phyloP scores from a whole-genome alignment of 345 rosid genomes.

The Brassica rapa region DNA sequence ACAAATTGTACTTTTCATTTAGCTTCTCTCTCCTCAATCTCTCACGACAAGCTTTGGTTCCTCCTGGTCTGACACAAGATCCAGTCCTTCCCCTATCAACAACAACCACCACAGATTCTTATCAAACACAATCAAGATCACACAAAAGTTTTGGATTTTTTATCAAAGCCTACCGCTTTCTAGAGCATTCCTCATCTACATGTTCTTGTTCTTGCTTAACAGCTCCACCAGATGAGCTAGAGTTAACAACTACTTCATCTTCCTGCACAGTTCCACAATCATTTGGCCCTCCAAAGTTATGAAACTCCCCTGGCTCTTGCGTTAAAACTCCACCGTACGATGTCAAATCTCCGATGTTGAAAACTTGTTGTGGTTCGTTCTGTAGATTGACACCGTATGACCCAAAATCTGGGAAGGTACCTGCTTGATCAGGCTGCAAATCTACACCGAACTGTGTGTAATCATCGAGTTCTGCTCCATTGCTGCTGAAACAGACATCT shows the following conservation, averaged over 20 bases:
- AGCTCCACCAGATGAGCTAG: conserved; percentile 41
- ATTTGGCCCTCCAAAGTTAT: not conserved
- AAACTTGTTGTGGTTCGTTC: conserved; percentile 5
- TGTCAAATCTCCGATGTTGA: conserved; percentile 27
- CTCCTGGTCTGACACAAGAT: conserved; percentile 31
- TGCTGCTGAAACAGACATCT: conserved; percentile 26
- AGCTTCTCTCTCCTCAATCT: conserved; percentile 82
- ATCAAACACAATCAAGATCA: conserved; percentile 18
- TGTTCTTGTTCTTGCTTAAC: conserved; percentile 39
- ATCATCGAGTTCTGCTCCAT: conserved; percentile 39
- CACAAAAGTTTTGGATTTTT: not conserved
- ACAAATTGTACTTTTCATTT: conserved; percentile 62
- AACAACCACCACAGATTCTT: not conserved
- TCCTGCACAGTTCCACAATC: conserved; percentile 27
- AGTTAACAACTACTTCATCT: conserved; percentile 39
- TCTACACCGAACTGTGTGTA: conserved; percentile 34
- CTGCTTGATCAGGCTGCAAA: conserved; percentile 25
- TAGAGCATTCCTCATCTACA: conserved; percentile 39
- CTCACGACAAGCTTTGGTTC: conserved; percentile 82
- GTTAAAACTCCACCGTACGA: conserved; percentile 18
- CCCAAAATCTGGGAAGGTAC: conserved; percentile 30
- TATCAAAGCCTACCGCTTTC: conserved; percentile 51
- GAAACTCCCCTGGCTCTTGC: conserved; percentile 6
- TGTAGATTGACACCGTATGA: conserved; percentile 30
- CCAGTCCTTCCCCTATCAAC: conserved; percentile 33